These are phyloP conservation scores for Leccinum cinnamomeum DNA, from an alignment of 1,284 basidiomycete genomes.

Conservation along the genomic window DNA sequence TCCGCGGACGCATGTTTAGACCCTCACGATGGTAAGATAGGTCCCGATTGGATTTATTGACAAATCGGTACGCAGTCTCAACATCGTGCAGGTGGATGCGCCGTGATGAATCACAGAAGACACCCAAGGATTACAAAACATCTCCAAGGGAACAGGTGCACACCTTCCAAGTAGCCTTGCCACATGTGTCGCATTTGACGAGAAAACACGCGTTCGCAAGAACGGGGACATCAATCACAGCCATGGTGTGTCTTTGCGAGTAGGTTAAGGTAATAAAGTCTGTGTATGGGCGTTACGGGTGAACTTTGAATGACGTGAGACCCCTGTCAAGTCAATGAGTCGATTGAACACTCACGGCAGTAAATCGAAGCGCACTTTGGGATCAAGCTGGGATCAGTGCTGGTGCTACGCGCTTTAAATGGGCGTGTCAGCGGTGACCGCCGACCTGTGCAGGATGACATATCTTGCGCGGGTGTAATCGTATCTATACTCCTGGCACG, in stretches of 20 bases:
- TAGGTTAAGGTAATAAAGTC: conserved; percentile 39
- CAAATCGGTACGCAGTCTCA: conserved; percentile 17
- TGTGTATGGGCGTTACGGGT: conserved; percentile 12
- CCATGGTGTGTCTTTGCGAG: conserved; percentile 28
- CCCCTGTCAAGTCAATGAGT: conserved; percentile 14
- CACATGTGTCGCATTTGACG: conserved; percentile 61
- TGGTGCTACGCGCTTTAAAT: not conserved
- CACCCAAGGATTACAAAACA: conserved; percentile 15
- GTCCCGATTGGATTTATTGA: conserved; percentile 9
- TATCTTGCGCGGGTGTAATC: not conserved
- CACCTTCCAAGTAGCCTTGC: conserved; percentile 76
- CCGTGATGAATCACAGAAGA: conserved; percentile 17
- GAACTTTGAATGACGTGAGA: conserved; percentile 26
- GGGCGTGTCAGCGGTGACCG: not conserved
- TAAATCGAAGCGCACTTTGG: not conserved
- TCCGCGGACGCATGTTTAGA: conserved; percentile 15
- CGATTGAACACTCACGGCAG: conserved; percentile 14
- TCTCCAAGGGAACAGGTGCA: conserved; percentile 34
- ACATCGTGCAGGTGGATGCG: conserved; percentile 16
- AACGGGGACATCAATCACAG: conserved; percentile 22
- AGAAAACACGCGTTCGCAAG: conserved; percentile 56
- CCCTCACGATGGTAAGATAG: conserved; percentile 9
- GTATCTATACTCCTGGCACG: not conserved
- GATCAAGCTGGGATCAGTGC: not conserved
- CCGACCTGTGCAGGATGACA: not conserved